Base-by-base conservation (phyloP, 2,329 filamentous ascomycete genomes). In the Calonectria pauciramosa region DNA sequence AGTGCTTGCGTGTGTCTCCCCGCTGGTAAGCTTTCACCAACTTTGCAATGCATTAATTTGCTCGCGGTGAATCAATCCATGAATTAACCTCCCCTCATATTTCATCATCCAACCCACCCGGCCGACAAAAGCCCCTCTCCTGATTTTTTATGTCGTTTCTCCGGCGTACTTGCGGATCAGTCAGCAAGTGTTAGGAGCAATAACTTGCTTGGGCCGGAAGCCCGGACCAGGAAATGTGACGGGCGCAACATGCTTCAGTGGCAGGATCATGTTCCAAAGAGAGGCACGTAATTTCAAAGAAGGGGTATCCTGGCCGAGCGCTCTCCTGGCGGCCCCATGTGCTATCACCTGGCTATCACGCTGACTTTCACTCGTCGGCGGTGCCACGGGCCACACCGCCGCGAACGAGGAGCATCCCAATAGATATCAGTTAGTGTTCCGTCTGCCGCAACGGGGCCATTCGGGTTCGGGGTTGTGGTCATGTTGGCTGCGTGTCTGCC, bases 271-370 rank as follows among this genome's bases (percentile, higher is more conserved):
- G 51, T 66, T 44, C 63, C 51, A 47, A 52, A 30, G 63, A 44
- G 65, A 68, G 52, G 44, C 64, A 59, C 52, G 70, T 52, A 72
- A 72, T 72, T 52, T 63, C n/a, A 34, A 70, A 36, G 51, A 60
- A 68, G 54, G 70, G 70, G 32, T 59, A 60, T 60, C 66, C 71
- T 66, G 59, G 66, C 32, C 23, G 44, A 60, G 41, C 54, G n/a
- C 14, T 20, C 32, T 44, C 34, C 26, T 49, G 52, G 65, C 51
- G 65, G 54, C 23, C 32, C 49, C 34, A 68, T 36, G 47, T 56
- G 30, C 32, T 73, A 66, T 59, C 65, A 20, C 20, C 26, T 49
- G 54, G 51, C 66, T 73, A 66, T 51, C 51, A 34, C 30, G 16
- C 20, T 49, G 30, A 30, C 30, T 30, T 36, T 34, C 32, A 59